Evolutionary conservation across 345 rosid species (phyloP).

Genomic region (Garcia nutans): DNA sequence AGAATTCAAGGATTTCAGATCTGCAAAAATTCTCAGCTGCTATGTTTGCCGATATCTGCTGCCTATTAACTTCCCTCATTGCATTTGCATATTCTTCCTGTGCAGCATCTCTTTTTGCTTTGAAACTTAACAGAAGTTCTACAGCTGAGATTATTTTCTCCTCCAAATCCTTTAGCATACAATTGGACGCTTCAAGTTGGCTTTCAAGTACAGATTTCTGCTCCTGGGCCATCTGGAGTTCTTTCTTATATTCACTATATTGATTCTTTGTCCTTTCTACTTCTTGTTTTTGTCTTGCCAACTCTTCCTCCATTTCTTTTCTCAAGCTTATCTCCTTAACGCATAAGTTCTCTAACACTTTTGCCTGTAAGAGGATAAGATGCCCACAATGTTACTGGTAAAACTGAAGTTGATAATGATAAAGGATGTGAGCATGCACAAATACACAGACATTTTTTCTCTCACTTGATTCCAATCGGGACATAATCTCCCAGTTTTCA

Average conservation of each 20-base stretch:
- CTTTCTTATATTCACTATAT: conserved; percentile 38
- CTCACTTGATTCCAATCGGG: neutral
- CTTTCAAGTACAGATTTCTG: conserved; percentile 50
- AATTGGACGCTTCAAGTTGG: conserved; percentile 47
- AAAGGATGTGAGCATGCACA: neutral
- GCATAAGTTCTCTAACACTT: conserved; percentile 58
- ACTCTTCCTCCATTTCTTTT: conserved; percentile 55
- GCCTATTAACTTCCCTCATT: conserved; percentile 38
- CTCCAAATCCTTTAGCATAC: conserved; percentile 54
- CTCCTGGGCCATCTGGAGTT: conserved; percentile 50
- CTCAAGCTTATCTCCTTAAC: conserved; percentile 60
- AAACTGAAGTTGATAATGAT: conserved; percentile 7
- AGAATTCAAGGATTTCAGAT: conserved; percentile 62
- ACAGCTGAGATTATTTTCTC: conserved; percentile 81
- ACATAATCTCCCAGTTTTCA: neutral
- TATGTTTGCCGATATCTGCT: conserved; percentile 40
- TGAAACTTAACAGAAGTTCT: conserved; percentile 70
- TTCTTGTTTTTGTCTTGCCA: conserved; percentile 51
- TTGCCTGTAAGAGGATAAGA: conserved; percentile 47
- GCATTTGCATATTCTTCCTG: conserved; percentile 53
- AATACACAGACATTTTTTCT: neutral
- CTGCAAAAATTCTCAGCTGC: conserved; percentile 43
- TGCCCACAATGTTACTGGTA: neutral
- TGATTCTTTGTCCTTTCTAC: conserved; percentile 47
- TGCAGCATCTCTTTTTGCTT: conserved; percentile 66